Conservation (phyloP, 805 yeast genomes). For the Lachancea quebecensis region DNA sequence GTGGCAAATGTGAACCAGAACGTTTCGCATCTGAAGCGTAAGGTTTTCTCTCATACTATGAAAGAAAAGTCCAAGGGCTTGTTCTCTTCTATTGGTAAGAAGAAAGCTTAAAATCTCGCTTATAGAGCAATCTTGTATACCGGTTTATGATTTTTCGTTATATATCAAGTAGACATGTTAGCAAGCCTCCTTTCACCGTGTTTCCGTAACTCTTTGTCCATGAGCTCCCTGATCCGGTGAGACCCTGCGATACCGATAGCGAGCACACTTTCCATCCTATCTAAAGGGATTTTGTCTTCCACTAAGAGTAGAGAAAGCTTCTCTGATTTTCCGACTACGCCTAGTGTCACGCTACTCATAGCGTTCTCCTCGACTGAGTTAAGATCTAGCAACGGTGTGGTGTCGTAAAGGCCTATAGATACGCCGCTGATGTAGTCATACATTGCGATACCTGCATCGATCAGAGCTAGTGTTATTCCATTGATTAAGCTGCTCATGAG, state of each 20-base stretch:
- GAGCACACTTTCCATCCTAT: slow-evolving; percentile 64
- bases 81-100: slow-evolving; percentile 47
- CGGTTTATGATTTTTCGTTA: background rate
- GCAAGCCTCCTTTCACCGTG: slow-evolving; percentile 59
- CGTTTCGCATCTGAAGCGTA: slow-evolving; percentile 44
- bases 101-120: slow-evolving; percentile 33
- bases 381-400: slow-evolving; percentile 74
- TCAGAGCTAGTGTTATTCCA: slow-evolving; percentile 79
- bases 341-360: slow-evolving; percentile 73
- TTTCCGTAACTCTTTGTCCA: slow-evolving; percentile 78
- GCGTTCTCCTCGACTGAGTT: slow-evolving; percentile 79
- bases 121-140: too few species aligned
- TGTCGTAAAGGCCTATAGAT: slow-evolving; percentile 71
- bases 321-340: slow-evolving; percentile 75
- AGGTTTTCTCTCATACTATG: slow-evolving; percentile 45
- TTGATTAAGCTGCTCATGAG: slow-evolving; percentile 71
- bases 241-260: slow-evolving; percentile 85
- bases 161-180: slow-evolving; percentile 27
- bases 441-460: slow-evolving; percentile 94
- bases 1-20: slow-evolving; percentile 39
- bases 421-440: slow-evolving; percentile 82
- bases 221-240: slow-evolving; percentile 69
- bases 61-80: slow-evolving; percentile 46
- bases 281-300: slow-evolving; percentile 82
- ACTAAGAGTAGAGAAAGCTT: slow-evolving; percentile 68